Evolutionary conservation across 495 filamentous ascomycete genomes (phyloP).

Genomic region (Hyaloscypha hepaticicola): DNA sequence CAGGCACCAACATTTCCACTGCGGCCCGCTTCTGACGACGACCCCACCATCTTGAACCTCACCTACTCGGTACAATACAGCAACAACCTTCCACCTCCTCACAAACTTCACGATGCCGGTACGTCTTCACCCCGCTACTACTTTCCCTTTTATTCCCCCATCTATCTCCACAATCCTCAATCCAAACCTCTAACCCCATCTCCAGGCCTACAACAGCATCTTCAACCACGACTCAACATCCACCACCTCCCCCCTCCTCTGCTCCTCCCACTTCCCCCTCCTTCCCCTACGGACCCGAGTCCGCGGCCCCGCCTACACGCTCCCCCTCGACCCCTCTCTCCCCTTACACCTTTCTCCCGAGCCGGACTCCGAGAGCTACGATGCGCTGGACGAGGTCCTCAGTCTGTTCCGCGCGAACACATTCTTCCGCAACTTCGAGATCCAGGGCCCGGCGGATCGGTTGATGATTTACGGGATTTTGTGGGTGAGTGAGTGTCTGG

Average conservation of each 20-base stretch:
- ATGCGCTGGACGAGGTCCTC: constrained; percentile 91
- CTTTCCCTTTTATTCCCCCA: neutral
- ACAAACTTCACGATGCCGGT: constrained; percentile 20
- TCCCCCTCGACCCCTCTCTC: constrained; percentile 63
- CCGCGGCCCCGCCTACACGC: constrained; percentile 85
- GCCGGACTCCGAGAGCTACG: constrained; percentile 83
- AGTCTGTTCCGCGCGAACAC: constrained; percentile 96
- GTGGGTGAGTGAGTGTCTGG: constrained; percentile 84
- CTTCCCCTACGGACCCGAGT: constrained; percentile 90
- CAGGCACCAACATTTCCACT: neutral
- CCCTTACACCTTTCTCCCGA: constrained; percentile 70
- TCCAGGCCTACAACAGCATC: constrained; percentile 87
- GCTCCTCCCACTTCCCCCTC: constrained; percentile 91
- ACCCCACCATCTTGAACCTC: constrained; percentile 14
- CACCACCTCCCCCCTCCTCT: constrained; percentile 42
- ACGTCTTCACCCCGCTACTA: neutral
- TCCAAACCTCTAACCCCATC: neutral
- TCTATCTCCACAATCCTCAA: neutral
- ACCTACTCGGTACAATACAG: neutral
- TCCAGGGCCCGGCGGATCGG: constrained; percentile 93
- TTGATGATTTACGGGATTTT: constrained; percentile 95
- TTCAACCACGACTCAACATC: constrained; percentile 70
- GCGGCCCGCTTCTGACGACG: neutral
- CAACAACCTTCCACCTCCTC: neutral
- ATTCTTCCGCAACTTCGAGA: constrained; percentile 98